These are phyloP conservation scores for Linnemannia hyalina DNA, from an alignment of 192 early-diverging fungal species.

Conservation along the genomic window DNA sequence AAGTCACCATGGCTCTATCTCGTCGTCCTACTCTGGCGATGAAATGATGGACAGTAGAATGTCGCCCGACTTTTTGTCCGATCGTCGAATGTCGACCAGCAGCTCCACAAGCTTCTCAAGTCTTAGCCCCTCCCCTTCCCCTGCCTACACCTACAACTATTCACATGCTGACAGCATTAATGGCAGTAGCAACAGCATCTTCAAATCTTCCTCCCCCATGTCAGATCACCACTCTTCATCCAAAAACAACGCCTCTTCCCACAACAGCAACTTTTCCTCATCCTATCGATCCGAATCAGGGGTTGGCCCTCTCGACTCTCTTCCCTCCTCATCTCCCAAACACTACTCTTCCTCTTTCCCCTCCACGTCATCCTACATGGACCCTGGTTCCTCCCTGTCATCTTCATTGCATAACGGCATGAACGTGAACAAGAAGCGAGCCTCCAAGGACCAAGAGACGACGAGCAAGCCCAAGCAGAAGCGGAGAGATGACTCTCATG, in stretches of 20 bases:
- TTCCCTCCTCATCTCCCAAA: conserved; percentile 5
- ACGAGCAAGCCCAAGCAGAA: neutral
- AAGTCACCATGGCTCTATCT: neutral
- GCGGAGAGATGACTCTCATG: neutral
- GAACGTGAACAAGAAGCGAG: conserved; percentile 2
- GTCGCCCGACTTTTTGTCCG: neutral
- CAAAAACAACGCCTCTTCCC: neutral
- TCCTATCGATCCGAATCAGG: conserved; percentile 28
- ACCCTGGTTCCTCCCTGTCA: neutral
- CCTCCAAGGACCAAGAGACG: conserved; percentile 9
- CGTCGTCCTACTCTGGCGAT: conserved; percentile 2
- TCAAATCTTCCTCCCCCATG: conserved; percentile 9
- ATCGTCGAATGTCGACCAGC: conserved; percentile 15
- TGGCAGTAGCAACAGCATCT: neutral
- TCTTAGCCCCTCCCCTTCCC: conserved; percentile 7
- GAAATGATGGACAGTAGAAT: conserved; percentile 3
- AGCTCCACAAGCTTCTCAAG: conserved; percentile 12
- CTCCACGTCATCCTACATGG: neutral
- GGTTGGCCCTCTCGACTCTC: conserved; percentile 11
- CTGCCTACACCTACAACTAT: neutral
- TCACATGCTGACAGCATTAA: neutral
- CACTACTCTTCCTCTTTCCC: neutral
- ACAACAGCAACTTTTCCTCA: neutral
- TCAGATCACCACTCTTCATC: neutral
- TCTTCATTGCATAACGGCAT: neutral